phyloP scores from a whole-genome alignment of 1,284 basidiomycete species.

The Phlebopus sp. region DNA sequence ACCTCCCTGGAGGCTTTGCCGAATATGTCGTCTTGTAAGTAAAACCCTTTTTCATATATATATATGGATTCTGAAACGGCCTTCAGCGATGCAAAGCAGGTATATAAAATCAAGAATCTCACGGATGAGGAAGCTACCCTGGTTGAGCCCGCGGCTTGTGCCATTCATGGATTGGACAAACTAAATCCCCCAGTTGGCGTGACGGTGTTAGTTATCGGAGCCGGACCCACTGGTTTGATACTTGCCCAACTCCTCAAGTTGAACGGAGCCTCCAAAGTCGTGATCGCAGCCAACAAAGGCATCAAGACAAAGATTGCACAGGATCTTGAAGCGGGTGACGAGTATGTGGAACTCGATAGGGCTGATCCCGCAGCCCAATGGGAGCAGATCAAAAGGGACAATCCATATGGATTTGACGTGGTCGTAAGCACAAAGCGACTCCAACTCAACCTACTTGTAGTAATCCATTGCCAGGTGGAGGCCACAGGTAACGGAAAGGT shows the following conservation, averaged over 20 bases:
- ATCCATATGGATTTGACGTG: slow-evolving; percentile 83
- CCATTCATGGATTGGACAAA: slow-evolving; percentile 83
- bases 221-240: slow-evolving; percentile 80
- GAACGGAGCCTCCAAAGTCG: slow-evolving; percentile 72
- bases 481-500: slow-evolving; percentile 79
- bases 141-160: slow-evolving; percentile 82
- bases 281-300: slow-evolving; percentile 78
- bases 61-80: background rate
- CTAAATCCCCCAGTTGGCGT: slow-evolving; percentile 72
- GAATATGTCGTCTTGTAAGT: slow-evolving; percentile 77
- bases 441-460: background rate
- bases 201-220: slow-evolving; percentile 72
- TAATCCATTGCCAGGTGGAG: slow-evolving; percentile 40
- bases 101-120: slow-evolving; percentile 80
- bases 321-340: slow-evolving; percentile 71
- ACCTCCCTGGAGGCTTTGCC: slow-evolving; percentile 75
- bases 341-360: slow-evolving; percentile 78
- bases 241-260: slow-evolving; percentile 81
- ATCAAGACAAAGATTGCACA: slow-evolving; percentile 80
- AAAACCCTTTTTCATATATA: background rate
- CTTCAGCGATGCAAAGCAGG: slow-evolving; percentile 57
- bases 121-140: slow-evolving; percentile 81
- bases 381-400: slow-evolving; percentile 67
- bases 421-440: slow-evolving; percentile 41
- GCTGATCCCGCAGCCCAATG: slow-evolving; percentile 69